Conservation (phyloP, 345 rosid species). For the Anastatica hierochuntica region DNA sequence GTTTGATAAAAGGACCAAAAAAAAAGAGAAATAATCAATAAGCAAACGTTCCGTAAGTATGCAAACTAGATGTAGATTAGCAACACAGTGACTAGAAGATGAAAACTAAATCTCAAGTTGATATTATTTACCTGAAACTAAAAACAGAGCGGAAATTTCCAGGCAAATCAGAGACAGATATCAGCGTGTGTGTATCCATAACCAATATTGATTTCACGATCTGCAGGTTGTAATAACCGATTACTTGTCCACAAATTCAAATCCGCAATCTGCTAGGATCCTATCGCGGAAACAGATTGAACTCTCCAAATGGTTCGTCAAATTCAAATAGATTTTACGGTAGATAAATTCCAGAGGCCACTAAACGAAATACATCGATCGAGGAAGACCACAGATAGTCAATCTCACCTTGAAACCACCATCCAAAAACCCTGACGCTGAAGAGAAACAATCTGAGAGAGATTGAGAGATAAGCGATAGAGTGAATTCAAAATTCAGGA, state of each 20-base stretch:
- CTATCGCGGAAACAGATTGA: background rate
- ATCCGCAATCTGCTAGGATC: background rate
- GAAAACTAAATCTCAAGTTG: background rate
- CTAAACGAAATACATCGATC: background rate
- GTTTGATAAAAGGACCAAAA: background rate
- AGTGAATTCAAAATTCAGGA: slow-evolving; percentile 5
- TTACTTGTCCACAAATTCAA: background rate
- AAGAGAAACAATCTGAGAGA: slow-evolving; percentile 12
- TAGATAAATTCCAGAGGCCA: too few species aligned
- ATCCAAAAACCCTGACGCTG: background rate
- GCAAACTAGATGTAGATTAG: background rate
- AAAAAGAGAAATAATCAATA: background rate
- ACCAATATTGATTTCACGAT: background rate
- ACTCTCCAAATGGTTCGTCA: background rate
- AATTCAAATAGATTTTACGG: too few species aligned
- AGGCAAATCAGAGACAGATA: slow-evolving; percentile 73
- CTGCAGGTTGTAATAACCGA: slow-evolving; percentile 13
- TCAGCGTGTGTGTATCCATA: slow-evolving; percentile 68
- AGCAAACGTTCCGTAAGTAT: background rate
- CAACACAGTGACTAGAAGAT: background rate
- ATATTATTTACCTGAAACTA: slow-evolving; percentile 59
- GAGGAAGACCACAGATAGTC: background rate
- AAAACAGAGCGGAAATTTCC: slow-evolving; percentile 56
- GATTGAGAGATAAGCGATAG: slow-evolving; percentile 1
- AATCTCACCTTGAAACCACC: slow-evolving; percentile 3